Evolutionary conservation across 306 rosid species (phyloP).

Genomic region (Astragalus glycyphyllos): DNA sequence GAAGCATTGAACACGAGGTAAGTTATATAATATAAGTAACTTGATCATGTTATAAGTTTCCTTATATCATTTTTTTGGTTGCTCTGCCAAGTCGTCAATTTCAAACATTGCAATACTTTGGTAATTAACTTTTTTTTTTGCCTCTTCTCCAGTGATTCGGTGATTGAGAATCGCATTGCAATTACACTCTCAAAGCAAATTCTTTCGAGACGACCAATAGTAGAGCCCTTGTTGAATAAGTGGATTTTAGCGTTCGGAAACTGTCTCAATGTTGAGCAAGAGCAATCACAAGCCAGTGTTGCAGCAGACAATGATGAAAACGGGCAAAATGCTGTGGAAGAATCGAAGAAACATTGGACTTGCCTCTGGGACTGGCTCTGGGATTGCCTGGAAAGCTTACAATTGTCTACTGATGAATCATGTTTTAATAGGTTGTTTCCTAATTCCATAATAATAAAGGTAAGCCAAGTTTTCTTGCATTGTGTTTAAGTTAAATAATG

Average conservation of each 20-base stretch:
- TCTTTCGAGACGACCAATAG: conserved; percentile 3
- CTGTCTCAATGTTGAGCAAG: background rate
- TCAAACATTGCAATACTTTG: too few relatives aligned
- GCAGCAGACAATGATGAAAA: conserved; percentile 15
- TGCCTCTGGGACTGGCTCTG: too few relatives aligned
- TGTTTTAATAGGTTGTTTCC: background rate
- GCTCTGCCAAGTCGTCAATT: background rate
- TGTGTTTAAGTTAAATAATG: too few relatives aligned
- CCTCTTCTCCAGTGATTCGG: background rate
- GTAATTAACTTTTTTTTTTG: background rate
- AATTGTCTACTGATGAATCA: background rate
- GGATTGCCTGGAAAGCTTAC: conserved; percentile 15
- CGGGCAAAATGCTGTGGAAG: conserved; percentile 14
- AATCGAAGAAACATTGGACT: background rate
- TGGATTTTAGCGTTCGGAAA: background rate
- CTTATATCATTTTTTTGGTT: background rate
- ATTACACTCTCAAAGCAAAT: conserved; percentile 19
- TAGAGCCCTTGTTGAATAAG: background rate
- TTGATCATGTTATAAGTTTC: too few relatives aligned
- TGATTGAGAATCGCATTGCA: background rate
- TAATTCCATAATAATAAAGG: conserved; percentile 40
- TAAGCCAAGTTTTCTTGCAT: background rate
- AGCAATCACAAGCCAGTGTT: conserved; percentile 28
- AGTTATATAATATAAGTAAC: background rate
- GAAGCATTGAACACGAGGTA: conserved; percentile 42